phyloP scores from a whole-genome alignment of 2,329 filamentous ascomycete species.

The Didymellaceae sp. region DNA sequence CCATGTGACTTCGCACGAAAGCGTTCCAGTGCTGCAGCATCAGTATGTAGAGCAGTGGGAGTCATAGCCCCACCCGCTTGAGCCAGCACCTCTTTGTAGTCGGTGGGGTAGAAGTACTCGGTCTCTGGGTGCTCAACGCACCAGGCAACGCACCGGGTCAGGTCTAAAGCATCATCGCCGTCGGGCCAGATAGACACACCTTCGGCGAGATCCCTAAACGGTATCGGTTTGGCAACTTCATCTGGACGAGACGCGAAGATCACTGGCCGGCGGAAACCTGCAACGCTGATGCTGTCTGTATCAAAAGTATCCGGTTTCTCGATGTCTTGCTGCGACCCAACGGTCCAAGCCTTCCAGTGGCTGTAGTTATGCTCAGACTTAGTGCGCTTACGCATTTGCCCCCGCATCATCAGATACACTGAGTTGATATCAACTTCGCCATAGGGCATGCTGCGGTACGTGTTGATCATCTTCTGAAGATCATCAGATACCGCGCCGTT shows the following conservation, averaged over 20 bases:
- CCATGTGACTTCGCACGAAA: background rate
- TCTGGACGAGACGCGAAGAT: background rate
- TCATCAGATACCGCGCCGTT: slow-evolving; percentile 25
- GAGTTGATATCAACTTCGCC: slow-evolving; percentile 20
- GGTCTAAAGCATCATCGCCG: slow-evolving; percentile 35
- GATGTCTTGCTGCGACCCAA: slow-evolving; percentile 16
- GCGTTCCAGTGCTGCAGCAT: background rate
- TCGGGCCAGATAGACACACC: slow-evolving; percentile 30
- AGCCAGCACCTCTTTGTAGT: slow-evolving; percentile 21
- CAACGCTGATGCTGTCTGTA: slow-evolving; percentile 22
- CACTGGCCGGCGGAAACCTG: slow-evolving; percentile 21
- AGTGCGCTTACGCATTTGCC: slow-evolving; percentile 20
- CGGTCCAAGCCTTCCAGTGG: slow-evolving; percentile 20
- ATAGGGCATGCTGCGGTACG: slow-evolving; percentile 20
- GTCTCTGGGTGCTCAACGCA: slow-evolving; percentile 26
- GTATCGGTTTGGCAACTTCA: slow-evolving; percentile 5
- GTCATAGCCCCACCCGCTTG: background rate
- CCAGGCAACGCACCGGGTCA: slow-evolving; percentile 34
- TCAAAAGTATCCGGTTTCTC: slow-evolving; percentile 18
- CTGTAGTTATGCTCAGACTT: slow-evolving; percentile 16
- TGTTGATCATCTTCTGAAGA: slow-evolving; percentile 26
- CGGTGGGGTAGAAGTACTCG: slow-evolving; percentile 30
- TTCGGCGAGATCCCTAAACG: slow-evolving; percentile 29
- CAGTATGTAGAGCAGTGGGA: background rate
- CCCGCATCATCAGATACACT: slow-evolving; percentile 28